These are phyloP conservation scores for Dictyostelium capitatum DNA, from an alignment of 78 protist species.

Conservation along the genomic window DNA sequence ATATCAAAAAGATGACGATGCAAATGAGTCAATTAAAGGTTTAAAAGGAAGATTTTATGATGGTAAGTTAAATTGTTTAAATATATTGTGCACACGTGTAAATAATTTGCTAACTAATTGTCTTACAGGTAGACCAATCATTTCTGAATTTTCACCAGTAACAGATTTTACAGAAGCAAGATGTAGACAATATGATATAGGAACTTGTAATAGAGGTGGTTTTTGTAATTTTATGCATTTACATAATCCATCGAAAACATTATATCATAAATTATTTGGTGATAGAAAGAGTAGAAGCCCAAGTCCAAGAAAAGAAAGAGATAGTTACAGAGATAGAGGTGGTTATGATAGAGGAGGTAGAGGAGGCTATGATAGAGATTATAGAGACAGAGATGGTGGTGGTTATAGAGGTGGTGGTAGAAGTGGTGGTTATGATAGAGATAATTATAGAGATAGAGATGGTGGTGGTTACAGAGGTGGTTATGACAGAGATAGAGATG, in stretches of 20 bases:
- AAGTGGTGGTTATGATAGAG: slow-evolving; percentile 24
- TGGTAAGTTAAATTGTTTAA: slow-evolving; percentile 53
- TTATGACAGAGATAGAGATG: slow-evolving; percentile 23
- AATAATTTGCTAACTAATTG: not conserved
- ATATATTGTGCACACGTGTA: too few relatives aligned
- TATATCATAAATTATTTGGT: slow-evolving; percentile 79
- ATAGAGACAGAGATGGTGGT: slow-evolving; percentile 37
- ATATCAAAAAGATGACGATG: slow-evolving; percentile 95
- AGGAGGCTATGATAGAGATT: slow-evolving; percentile 37
- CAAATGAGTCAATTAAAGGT: slow-evolving; percentile 89
- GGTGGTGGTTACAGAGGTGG: slow-evolving; percentile 2
- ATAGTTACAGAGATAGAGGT: slow-evolving; percentile 8
- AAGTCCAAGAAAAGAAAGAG: slow-evolving; percentile 57
- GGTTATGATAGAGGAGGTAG: slow-evolving; percentile 33
- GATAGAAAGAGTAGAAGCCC: slow-evolving; percentile 73
- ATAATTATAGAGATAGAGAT: slow-evolving; percentile 21
- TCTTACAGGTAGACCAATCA: slow-evolving; percentile 88
- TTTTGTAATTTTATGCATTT: slow-evolving; percentile 99
- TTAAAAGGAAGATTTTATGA: slow-evolving; percentile 94
- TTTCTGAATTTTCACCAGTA: slow-evolving; percentile 98
- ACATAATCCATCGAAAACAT: slow-evolving; percentile 68
- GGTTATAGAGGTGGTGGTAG: not conserved
- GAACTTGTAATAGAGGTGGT: slow-evolving; percentile 96
- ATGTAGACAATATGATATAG: slow-evolving; percentile 94
- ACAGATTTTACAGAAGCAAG: slow-evolving; percentile 98